Percentiles rank a stretch among this genome's conserved stretches.
Evolutionary conservation across 2,329 filamentous ascomycete species (phyloP).

Genomic region (Onygena corvina): DNA sequence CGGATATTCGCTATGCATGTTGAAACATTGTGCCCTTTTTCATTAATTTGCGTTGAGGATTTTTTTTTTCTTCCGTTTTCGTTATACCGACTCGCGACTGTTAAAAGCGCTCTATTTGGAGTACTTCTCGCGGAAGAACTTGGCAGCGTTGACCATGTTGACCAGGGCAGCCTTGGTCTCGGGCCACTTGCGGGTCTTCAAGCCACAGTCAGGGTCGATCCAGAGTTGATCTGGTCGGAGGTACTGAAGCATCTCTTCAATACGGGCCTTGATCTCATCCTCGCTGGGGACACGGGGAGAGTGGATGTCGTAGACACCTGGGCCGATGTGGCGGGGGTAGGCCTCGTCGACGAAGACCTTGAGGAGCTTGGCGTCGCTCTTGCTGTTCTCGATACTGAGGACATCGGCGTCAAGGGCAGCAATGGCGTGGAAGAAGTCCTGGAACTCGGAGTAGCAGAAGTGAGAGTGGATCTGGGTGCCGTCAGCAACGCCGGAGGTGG

Average conservation of each 20-base stretch:
- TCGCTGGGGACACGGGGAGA: conserved; percentile 91
- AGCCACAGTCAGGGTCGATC: conserved; percentile 98
- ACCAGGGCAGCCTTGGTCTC: conserved; percentile 92
- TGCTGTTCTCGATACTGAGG: conserved; percentile 99
- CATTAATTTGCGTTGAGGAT: conserved; percentile 1
- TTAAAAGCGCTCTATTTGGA: conserved; percentile 38
- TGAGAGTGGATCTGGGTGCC: conserved; percentile 99
- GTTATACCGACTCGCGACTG: background rate
- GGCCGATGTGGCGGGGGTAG: conserved; percentile 96
- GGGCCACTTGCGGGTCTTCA: conserved; percentile 97
- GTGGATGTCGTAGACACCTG: conserved; percentile 99
- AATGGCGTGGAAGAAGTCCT: conserved; percentile 99
- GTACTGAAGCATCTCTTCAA: conserved; percentile 95
- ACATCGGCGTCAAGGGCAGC: conserved; percentile 96
- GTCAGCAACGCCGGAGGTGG: conserved; percentile 84
- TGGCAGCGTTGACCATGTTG: conserved; percentile 98
- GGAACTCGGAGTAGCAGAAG: conserved; percentile 99
- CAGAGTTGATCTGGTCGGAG: conserved; percentile 98
- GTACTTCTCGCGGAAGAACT: conserved; percentile 89
- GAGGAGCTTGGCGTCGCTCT: conserved; percentile 98
- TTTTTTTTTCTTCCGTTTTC: background rate
- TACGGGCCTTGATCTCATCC: conserved; percentile 96
- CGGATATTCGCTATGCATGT: conserved; percentile 15
- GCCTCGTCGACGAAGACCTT: conserved; percentile 96
- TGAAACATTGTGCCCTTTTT: conserved; percentile 15